Conservation (phyloP, 306 rosid species). For the Benincasa hispida region DNA sequence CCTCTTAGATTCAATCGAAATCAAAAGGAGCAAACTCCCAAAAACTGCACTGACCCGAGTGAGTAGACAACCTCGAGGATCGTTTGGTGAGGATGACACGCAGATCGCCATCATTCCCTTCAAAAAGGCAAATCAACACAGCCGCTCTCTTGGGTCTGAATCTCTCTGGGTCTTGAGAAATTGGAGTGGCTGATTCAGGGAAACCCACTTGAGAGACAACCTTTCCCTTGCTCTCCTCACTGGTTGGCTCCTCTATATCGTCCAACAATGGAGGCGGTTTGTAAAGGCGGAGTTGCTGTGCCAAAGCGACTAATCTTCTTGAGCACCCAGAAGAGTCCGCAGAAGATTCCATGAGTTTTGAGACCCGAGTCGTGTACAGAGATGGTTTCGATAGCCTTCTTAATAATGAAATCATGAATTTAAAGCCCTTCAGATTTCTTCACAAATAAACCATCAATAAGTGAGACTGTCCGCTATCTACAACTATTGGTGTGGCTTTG, state of each 20-base stretch:
- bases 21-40: background rate
- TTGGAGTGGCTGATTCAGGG: conserved; percentile 56
- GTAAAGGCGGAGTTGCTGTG: conserved; percentile 81
- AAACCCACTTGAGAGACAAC: conserved; percentile 79
- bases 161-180: conserved; percentile 28
- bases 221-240: conserved; percentile 48
- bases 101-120: conserved; percentile 74
- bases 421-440: background rate
- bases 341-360: conserved; percentile 43
- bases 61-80: conserved; percentile 56
- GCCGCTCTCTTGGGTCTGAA: conserved; percentile 72
- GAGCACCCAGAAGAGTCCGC: conserved; percentile 16
- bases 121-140: conserved; percentile 81
- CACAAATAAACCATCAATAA: background rate
- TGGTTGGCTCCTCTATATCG: conserved; percentile 41
- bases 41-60: conserved; percentile 51
- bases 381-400: conserved; percentile 23
- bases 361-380: conserved; percentile 5
- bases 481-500: background rate
- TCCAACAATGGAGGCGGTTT: conserved; percentile 44
- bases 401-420: conserved; percentile 48
- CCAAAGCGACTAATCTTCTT: conserved; percentile 39
- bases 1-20: background rate
- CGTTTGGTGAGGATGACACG: conserved; percentile 86
- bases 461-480: background rate